phyloP scores from a whole-genome alignment of 139 green algal species.

The Coelastrella sp. region DNA sequence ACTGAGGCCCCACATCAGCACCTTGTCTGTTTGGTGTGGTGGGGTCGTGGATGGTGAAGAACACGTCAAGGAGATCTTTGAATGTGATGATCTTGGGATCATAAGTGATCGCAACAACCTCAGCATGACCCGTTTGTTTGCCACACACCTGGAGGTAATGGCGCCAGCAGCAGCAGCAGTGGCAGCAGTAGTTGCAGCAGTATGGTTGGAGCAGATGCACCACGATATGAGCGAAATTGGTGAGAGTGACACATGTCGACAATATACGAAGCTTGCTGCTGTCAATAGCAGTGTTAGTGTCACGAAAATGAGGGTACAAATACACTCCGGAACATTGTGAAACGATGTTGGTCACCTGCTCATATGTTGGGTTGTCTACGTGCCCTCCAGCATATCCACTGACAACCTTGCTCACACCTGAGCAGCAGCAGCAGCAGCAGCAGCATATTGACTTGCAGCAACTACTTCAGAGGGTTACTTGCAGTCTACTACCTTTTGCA shows the following conservation, averaged over 20 bases:
- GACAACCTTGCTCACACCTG: conserved; percentile 42
- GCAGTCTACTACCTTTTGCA: no score
- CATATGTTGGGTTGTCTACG: conserved; percentile 55
- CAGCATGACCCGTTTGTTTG: conserved; percentile 69
- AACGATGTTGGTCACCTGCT: no score
- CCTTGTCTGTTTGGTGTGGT: conserved; percentile 66
- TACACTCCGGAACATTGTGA: no score
- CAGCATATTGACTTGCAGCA: no score
- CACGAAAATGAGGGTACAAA: no score
- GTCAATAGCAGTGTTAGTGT: no score
- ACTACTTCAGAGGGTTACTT: no score
- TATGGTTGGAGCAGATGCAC: background rate
- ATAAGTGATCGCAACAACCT: conserved; percentile 70
- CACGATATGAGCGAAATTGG: no score
- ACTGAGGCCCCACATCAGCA: conserved; percentile 79
- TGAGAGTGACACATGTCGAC: no score
- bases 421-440: background rate
- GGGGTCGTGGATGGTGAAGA: conserved; percentile 76
- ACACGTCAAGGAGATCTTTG: conserved; percentile 69
- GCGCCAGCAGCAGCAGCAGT: background rate
- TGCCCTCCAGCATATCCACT: conserved; percentile 59
- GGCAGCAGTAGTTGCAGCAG: background rate
- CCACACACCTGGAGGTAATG: conserved; percentile 65
- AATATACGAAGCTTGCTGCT: no score
- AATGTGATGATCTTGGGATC: conserved; percentile 66